Conservation (phyloP, 768 basidiomycete species). For the Boletus pseudo-olivaceus region DNA sequence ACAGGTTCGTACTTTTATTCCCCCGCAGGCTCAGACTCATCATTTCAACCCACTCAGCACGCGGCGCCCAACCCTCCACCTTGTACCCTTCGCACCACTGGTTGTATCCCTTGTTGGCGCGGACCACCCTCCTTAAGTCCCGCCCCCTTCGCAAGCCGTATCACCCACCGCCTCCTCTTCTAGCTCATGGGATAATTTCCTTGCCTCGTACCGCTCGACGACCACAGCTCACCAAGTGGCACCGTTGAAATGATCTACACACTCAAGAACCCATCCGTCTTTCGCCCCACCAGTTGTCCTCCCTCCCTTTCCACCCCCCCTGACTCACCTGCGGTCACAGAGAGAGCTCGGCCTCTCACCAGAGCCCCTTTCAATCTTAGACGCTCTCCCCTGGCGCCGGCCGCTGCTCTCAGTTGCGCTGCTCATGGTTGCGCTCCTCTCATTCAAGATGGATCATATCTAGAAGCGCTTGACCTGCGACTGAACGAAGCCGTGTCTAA, state of each 20-base stretch:
- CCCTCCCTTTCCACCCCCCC: constrained; percentile 48
- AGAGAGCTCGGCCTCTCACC: constrained; percentile 51
- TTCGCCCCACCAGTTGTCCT: constrained; percentile 61
- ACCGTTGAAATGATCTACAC: constrained; percentile 51
- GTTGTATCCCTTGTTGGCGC: constrained; percentile 58
- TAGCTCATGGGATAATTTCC: constrained; percentile 44
- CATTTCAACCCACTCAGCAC: constrained; percentile 14
- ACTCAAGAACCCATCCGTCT: constrained; percentile 64
- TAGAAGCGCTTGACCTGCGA: constrained; percentile 72
- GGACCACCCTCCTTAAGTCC: constrained; percentile 75
- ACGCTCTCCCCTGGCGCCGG: constrained; percentile 42
- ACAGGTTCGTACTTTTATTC: constrained; percentile 16
- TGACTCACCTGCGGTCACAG: constrained; percentile 38
- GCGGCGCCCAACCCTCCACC: constrained; percentile 37
- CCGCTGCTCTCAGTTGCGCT: constrained; percentile 33
- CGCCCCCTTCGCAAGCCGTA: constrained; percentile 12
- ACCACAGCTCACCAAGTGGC: background rate
- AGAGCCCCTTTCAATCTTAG: constrained; percentile 62
- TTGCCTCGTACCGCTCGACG: constrained; percentile 26
- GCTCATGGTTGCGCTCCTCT: constrained; percentile 46
- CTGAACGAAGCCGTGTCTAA: constrained; percentile 80
- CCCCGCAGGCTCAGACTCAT: background rate
- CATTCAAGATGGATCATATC: constrained; percentile 75
- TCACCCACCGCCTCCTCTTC: background rate
- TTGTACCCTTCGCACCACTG: constrained; percentile 58